Base-by-base conservation (phyloP, 2,329 filamentous ascomycete genomes). In the Gliomastix tumulicola region DNA sequence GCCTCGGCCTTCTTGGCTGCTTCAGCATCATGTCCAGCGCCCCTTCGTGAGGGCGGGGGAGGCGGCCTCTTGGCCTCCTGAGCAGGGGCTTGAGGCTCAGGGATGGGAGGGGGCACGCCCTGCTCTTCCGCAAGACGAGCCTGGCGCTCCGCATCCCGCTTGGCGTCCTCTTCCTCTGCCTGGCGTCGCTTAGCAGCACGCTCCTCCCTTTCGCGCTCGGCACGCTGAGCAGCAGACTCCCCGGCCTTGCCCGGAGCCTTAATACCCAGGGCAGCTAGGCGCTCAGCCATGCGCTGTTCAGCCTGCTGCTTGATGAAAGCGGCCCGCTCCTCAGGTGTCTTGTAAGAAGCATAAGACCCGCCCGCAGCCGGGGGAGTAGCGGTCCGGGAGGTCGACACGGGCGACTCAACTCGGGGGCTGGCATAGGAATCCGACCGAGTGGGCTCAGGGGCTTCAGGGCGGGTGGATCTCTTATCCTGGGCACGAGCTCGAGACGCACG, bases 221-320 rank as follows among this genome's bases (percentile, higher is more conserved):
- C 77, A 42, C 88, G 78, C 62, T 98, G 89, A 39, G 84, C 76
- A 22, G 88, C 67, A 21, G 80, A 85, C 63, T 98, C 92, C 4
- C 83, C 82, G 27, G 82, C 65, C 54, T 94, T 94, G 15, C 71
- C 70, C 6, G 86, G 83, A 21, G 88, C 80, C 58, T 88, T 94
- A 55, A 98, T 84, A 23, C 92, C 92, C 42, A 97, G 76, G 32
- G 90, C 90, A 41, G 92, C 92, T 51, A 98, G 76, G 41, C 92
- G 82, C 60, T 97, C 92, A 23, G 92, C 90, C 84, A 98, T 97
- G 41, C 90, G 86, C 55, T 90, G 87, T 58, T 97, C 89, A 8
- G 92, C 94, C 57, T 96, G 90, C 58, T 96, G 89, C 57, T 94
- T 94, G 54, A 97, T 96, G 53, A 94, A 95, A 6, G 90, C 88